Evolutionary conservation across 129 eudicot genomes (phyloP), one percentile per base, ranked within the genome.

Genomic region (Helianthus tuberosus): DNA sequence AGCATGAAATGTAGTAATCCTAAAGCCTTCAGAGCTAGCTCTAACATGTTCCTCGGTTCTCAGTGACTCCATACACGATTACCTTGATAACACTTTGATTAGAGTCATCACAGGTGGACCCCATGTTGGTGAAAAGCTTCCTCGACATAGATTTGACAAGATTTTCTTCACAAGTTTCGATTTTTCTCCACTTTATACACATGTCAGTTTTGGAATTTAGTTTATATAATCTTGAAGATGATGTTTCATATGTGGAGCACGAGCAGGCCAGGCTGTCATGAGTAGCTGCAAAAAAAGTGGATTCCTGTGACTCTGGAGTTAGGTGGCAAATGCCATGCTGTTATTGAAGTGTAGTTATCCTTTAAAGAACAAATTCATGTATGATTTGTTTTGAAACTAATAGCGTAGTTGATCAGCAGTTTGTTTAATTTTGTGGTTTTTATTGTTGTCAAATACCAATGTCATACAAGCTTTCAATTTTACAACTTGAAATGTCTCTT

Each of bases 321-420:
- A 75, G 97, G 98, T 12, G 97, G 98, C 23, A 93, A 93, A 74
- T 88, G 97, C 68, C 96, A 97, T 8, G 92, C 89, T 4, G 82
- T 93, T 5, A 81, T 93, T 64, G 98, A 93, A n/a, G n/a, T n/a
- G n/a, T n/a, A n/a, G n/a, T n/a, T n/a, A n/a, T n/a, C n/a, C n/a
- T n/a, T n/a, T n/a, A n/a, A n/a, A n/a, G n/a, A n/a, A n/a, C n/a
- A n/a, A n/a, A n/a, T n/a, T n/a, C n/a, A n/a, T n/a, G n/a, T n/a
- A n/a, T n/a, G n/a, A n/a, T n/a, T n/a, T n/a, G n/a, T n/a, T n/a
- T n/a, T n/a, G n/a, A n/a, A n/a, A n/a, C n/a, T n/a, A n/a, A n/a
- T n/a, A n/a, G n/a, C n/a, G n/a, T n/a, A n/a, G n/a, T n/a, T n/a
- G n/a, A n/a, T n/a, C n/a, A n/a, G n/a, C n/a, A n/a, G n/a, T n/a